Base-by-base conservation (phyloP, 306 rosid species). In the Quercus gilva region DNA sequence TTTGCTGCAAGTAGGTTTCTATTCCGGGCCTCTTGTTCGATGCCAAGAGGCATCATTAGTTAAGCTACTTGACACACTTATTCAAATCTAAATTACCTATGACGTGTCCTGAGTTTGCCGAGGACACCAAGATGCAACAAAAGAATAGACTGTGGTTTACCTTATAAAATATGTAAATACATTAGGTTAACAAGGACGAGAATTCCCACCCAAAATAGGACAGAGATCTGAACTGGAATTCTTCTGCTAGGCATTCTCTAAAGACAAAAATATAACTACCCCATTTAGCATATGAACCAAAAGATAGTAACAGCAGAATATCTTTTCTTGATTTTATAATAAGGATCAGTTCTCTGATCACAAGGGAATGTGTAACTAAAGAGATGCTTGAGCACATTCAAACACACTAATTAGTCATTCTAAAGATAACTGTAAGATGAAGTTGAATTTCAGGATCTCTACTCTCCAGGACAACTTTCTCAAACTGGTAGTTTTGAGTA, bases 61-160 rank as follows among this genome's bases (percentile, higher is more conserved):
- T 23, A 64, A 28, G 9, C 20, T 64, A 64, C 11, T 29, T 4
- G 21, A 64, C 70, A 63, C 69, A 8, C 20, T 14, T 19, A 43
- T 64, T 17, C 70, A 64, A 64, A 29, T 64, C 70, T 64, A 26
- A 33, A 56, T 18, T 20, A 25, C 35, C 67, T 69, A 76, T 41
- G 52, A 51, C 70, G 31, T 61, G 57, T 23, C 68, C 17, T 73
- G 23, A 76, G 73, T 60, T 58, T 78, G 59, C 71, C 64, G 63
- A 73, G 31, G 64, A 79, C 18, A 53, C 70, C 70, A 64, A 29
- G n/a, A 64, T 64, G 56, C 71, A 57, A 74, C 59, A 37, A 55
- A 75, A 37, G 20, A 18, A 73, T 17, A 71, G 29, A 49, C 26
- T n/a, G 53, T 83, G 63, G 18, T 69, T 55, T 49, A 59, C 49